Conservation (phyloP, 257 asterid genomes). For the Anisodus tanguticus region DNA sequence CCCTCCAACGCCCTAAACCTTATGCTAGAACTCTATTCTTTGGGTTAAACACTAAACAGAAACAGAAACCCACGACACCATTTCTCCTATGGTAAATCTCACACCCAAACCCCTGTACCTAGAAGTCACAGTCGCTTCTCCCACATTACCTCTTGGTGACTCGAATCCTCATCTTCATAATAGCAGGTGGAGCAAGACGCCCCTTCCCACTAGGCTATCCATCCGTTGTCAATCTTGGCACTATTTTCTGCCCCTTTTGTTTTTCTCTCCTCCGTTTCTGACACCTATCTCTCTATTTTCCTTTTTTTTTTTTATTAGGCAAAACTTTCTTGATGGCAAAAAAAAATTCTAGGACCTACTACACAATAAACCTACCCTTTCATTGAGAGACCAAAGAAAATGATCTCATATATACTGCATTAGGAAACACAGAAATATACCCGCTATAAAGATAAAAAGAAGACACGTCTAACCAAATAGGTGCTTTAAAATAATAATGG, state of each 20-base stretch:
- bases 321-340: constrained; percentile 5
- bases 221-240: background rate
- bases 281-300: background rate
- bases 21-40: background rate
- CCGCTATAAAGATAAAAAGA: background rate
- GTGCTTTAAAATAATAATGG: background rate
- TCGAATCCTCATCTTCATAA: background rate
- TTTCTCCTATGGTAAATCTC: background rate
- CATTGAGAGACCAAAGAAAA: background rate
- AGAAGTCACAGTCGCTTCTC: background rate
- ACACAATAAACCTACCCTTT: background rate
- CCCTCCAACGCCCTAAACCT: background rate
- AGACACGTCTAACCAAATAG: background rate
- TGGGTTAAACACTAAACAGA: background rate
- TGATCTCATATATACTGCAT: constrained; percentile 10
- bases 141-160: constrained; percentile 7
- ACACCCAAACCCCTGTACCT: background rate
- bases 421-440: background rate
- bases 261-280: background rate
- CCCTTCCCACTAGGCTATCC: constrained; percentile 10
- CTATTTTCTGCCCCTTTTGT: background rate
- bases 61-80: background rate
- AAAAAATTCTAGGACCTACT: background rate
- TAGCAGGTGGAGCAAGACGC: background rate
- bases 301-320: background rate